phyloP scores from a whole-genome alignment of 2,329 filamentous ascomycete genomes.

The Coniochaeta pulveracea region DNA sequence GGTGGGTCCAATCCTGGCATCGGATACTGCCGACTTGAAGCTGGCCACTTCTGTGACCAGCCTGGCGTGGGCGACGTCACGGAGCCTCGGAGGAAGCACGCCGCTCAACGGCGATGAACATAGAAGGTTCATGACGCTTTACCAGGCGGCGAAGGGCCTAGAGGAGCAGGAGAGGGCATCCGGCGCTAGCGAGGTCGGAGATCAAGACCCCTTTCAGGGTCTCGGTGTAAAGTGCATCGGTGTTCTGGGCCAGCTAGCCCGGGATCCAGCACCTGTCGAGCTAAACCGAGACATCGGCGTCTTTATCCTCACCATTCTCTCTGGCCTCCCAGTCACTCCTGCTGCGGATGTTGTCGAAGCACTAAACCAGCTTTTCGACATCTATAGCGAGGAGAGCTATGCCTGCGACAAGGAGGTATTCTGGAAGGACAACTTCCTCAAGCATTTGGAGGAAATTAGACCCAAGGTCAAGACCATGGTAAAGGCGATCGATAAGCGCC shows the following conservation, averaged over 20 bases:
- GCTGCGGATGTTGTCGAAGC: slow-evolving; percentile 51
- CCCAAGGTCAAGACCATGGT: slow-evolving; percentile 44
- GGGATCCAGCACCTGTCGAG: slow-evolving; percentile 37
- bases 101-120: slow-evolving; percentile 42
- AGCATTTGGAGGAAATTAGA: slow-evolving; percentile 41
- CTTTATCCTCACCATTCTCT: slow-evolving; percentile 47
- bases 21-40: slow-evolving; percentile 49
- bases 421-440: slow-evolving; percentile 48
- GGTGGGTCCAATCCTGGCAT: slow-evolving; percentile 44
- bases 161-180: slow-evolving; percentile 15
- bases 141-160: slow-evolving; percentile 42
- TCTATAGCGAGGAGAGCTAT: slow-evolving; percentile 51
- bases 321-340: slow-evolving; percentile 37
- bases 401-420: slow-evolving; percentile 52
- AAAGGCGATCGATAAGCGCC: slow-evolving; percentile 51
- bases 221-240: slow-evolving; percentile 57
- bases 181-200: slow-evolving; percentile 12
- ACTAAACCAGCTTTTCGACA: slow-evolving; percentile 55
- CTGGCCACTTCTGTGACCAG: slow-evolving; percentile 54
- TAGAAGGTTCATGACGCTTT: slow-evolving; percentile 52
- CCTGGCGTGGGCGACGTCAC: slow-evolving; percentile 54
- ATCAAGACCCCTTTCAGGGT: slow-evolving; percentile 46
- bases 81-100: slow-evolving; percentile 37
- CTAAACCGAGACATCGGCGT: slow-evolving; percentile 52
- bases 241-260: slow-evolving; percentile 51